These are phyloP conservation scores for Guillardia theta DNA, from an alignment of 78 protist genomes.

Conservation along the genomic window DNA sequence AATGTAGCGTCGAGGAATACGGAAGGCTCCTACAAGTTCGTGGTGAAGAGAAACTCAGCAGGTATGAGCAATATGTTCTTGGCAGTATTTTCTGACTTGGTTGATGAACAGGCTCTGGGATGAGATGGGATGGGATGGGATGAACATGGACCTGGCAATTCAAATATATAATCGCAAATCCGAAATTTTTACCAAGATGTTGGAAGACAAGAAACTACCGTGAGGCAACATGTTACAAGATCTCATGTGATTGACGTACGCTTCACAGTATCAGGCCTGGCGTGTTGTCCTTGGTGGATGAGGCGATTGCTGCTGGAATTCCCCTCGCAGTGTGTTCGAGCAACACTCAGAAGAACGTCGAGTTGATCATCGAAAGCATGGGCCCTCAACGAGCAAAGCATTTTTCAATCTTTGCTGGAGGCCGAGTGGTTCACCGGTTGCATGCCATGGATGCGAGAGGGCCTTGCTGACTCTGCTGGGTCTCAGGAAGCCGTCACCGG, in stretches of 20 bases:
- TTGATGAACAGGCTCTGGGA: neutral
- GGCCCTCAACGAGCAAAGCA: neutral
- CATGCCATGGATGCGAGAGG: too few species aligned
- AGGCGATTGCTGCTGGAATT: neutral
- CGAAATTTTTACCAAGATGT: neutral
- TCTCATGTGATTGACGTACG: too few species aligned
- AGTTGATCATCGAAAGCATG: neutral
- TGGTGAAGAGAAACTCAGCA: too few species aligned
- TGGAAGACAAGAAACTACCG: neutral
- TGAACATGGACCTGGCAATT: neutral
- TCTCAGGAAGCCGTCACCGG: neutral
- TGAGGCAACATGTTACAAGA: too few species aligned
- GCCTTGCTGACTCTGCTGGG: too few species aligned
- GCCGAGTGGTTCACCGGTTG: neutral
- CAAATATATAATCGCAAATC: neutral
- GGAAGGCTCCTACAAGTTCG: neutral
- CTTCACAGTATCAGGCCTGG: neutral
- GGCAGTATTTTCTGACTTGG: too few species aligned
- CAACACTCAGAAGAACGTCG: neutral
- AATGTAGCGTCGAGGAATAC: neutral
- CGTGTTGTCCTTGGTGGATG: neutral
- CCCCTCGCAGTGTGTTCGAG: neutral
- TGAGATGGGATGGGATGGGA: neutral
- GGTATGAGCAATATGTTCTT: too few species aligned
- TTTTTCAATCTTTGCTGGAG: neutral